Base-by-base conservation (phyloP, 2,329 filamentous ascomycete species). In the Sporothrix protearum region DNA sequence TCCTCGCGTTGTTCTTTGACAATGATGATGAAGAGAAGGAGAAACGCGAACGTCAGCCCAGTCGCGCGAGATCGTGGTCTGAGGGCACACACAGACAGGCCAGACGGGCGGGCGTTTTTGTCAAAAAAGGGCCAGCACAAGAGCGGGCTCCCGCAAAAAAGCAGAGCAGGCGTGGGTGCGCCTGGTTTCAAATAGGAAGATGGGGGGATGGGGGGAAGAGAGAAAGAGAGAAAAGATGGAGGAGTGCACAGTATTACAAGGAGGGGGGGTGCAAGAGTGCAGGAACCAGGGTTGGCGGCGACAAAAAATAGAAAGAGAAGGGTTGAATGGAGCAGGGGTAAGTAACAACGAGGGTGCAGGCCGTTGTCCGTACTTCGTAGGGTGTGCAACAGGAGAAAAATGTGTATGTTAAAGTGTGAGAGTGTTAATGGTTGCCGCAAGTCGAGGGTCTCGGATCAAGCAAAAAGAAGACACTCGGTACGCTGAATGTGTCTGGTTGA, bases 141-240 rank as follows among this genome's bases (percentile, higher is more conserved):
- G 70, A 63, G 45, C 63, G 69, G 42, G 45, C 22, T 33, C 42
- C 51, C 36, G 55, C 53, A 45, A 45, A 64, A 71, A 71, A 72
- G 59, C 64, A 71, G 33, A 57, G 66, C 45, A 70, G 45, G 47
- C 66, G 70, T 71, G 71, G 74, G 73, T 28, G 68, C 73, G 71
- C 71, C 25, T 28, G 69, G 72, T 74, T 74, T 75, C 74, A 75
- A 75, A 73, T 75, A 73, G 63, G 72, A 71, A 61, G 72, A 70
- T 39, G 49, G 49, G 42, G 30, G 49, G 25, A n/a, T n/a, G n/a
- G n/a, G n/a, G n/a, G n/a, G n/a, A n/a, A n/a, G n/a, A n/a, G n/a
- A n/a, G 45, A 33, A 19, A 39, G 63, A 59, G 28, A 14, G 16
- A 36, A 53, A 55, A 47, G 42, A 49, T 19, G 22, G 53, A 61